Conservation (phyloP, 2,329 filamentous ascomycete species). For the Xenoacremonium recifei region DNA sequence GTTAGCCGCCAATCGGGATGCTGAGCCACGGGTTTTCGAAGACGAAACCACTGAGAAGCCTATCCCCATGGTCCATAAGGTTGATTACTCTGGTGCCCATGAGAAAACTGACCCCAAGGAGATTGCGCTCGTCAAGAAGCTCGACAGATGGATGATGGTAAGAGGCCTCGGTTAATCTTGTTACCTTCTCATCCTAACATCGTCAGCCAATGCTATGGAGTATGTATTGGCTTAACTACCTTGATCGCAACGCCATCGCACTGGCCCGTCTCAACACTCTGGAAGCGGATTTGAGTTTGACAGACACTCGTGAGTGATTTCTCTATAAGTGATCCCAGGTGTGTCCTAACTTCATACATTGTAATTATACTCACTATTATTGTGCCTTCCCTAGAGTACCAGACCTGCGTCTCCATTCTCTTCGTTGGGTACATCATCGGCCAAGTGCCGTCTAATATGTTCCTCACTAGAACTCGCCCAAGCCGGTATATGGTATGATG, state of each 20-base stretch:
- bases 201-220: constrained; percentile 33
- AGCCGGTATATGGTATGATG: constrained; percentile 38
- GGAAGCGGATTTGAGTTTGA: constrained; percentile 26
- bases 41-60: constrained; percentile 18
- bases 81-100: constrained; percentile 25
- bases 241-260: constrained; percentile 47
- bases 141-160: constrained; percentile 26
- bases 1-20: constrained; percentile 1
- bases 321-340: neutral
- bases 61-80: constrained; percentile 16
- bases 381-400: constrained; percentile 25
- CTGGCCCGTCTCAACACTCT: constrained; percentile 36
- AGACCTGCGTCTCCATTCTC: constrained; percentile 30
- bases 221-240: constrained; percentile 44
- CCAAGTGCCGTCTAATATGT: constrained; percentile 43
- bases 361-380: neutral
- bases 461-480: constrained; percentile 41
- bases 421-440: constrained; percentile 46
- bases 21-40: constrained; percentile 18
- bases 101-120: constrained; percentile 26
- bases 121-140: constrained; percentile 23
- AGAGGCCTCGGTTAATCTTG: neutral
- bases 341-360: neutral
- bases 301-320: constrained; percentile 6
- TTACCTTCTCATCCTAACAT: constrained; percentile 3